Conservation (phyloP, 2,329 filamentous ascomycete species). For the Aureobasidium lini region DNA sequence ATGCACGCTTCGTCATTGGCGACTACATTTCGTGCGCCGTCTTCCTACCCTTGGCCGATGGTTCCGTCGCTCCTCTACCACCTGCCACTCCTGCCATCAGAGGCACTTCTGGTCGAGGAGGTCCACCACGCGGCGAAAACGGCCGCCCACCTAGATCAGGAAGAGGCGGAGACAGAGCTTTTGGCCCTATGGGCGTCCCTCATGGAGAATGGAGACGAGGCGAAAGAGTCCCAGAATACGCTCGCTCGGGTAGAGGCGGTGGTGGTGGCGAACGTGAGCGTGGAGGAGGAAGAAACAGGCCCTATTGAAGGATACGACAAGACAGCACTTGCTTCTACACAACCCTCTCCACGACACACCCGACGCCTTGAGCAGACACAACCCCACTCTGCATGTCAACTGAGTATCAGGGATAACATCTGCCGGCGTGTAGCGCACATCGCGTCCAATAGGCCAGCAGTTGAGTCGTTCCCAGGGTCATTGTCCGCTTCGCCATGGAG, state of each 20-base stretch:
- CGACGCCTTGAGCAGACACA: background rate
- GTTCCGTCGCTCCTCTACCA: constrained; percentile 59
- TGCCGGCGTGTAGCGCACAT: no score
- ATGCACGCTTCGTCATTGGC: constrained; percentile 76
- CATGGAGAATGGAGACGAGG: constrained; percentile 33
- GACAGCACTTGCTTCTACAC: background rate
- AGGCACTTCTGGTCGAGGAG: constrained; percentile 33
- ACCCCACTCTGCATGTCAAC: background rate
- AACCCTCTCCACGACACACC: background rate
- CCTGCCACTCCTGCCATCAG: constrained; percentile 37
- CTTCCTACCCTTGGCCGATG: constrained; percentile 65
- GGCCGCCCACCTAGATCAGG: constrained; percentile 20
- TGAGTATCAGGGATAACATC: background rate
- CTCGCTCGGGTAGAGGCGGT: constrained; percentile 18
- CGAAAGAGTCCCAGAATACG: constrained; percentile 28
- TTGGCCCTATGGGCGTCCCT: constrained; percentile 24
- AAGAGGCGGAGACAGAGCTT: constrained; percentile 21
- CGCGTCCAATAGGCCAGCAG: no score
- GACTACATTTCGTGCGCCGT: constrained; percentile 83
- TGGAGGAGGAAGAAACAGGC: constrained; percentile 18
- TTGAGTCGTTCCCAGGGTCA: no score
- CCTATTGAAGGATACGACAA: constrained; percentile 7
- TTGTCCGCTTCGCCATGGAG: no score
- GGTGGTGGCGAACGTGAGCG: constrained; percentile 15
- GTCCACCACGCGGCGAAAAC: constrained; percentile 24